Base-by-base conservation (phyloP, 139 green algal genomes). In the Chlorella ohadii region DNA sequence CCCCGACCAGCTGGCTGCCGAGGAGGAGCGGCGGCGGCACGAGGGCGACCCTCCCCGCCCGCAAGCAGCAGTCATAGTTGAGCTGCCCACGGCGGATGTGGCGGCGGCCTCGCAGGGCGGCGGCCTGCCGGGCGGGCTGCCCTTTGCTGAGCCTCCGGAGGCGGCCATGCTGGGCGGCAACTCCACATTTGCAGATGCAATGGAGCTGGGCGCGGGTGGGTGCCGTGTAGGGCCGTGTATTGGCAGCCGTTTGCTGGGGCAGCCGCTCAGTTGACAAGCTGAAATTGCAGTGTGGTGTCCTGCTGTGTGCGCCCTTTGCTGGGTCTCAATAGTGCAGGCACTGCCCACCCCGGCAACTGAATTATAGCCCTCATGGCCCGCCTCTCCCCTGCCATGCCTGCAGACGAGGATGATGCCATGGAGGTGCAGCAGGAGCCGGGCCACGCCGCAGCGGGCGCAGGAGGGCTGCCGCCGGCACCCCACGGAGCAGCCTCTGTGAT, bases 361-460 rank as follows among this genome's bases (percentile, higher is more conserved):
- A n/a, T n/a, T n/a, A n/a, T n/a, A n/a, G n/a, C n/a, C n/a, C n/a
- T n/a, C n/a, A n/a, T n/a, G n/a, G n/a, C n/a, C 44, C 44, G 44
- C 6, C 11, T 11, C 51, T 59, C 51, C 34, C 36, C 68, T 15
- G 47, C 36, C 63, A 1, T 34, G 11, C n/a, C n/a, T n/a, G 68
- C 70, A 77, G 70, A 70, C 6, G 76, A 82, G 34, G 77, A 63
- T 23, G 78, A 83, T 47, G 78, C 57, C 11, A 84, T 84, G 79
- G 79, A 84, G 79, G 79, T 84, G 31, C 66, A 84, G 79, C 79
- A 84, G 66, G 79, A 55, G 25, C 67, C 79, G 34, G 63, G 41
- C 6, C 17, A 27, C 31, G 47, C 51, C 11, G 76, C 27, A 9
- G 76, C 36, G 27, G 34, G 55, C 25, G 56, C 59, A 22, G 65